Base-by-base conservation (phyloP, 345 rosid genomes). In the Pistacia vera region DNA sequence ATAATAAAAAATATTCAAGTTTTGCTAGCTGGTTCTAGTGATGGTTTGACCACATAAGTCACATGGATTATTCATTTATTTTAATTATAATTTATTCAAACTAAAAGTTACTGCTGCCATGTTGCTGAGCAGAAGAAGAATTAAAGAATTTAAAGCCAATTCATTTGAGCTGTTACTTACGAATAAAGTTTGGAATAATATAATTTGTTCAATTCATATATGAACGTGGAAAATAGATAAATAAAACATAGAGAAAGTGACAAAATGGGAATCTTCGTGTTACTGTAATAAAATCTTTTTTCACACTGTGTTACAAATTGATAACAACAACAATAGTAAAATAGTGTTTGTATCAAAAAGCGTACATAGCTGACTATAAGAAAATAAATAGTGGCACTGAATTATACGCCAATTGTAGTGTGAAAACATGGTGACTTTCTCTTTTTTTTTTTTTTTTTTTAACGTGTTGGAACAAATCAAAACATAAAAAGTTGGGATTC, bases 221-320 rank as follows among this genome's bases (percentile, higher is more conserved):
- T 10, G 48, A 62, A 48, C 36, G 68, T 51, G 76, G 68, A 22
- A 46, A 63, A 20, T 51, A 63, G 33, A 18, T 33, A 51, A 61
- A 17, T 46, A 28, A 72, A 75, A 73, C 75, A 63, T 8, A 41
- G 46, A 41, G 8, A 73, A 63, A 64, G 72, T 49, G 77, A 75
- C 80, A 57, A 75, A 48, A 28, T 67, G 68, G 57, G 79, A 75
- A 82, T 71, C 77, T 68, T 66, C 33, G 36, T 63, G 18, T 35
- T 76, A 14, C 4, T 28, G 72, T 8, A 67, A 48, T 0, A 1
- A 17, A 5, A 67, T 48, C 69, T 71, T 6, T 41, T 41, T 59
- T 49, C 77, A 48, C 13, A 8, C 3, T 68, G 72, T 46, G 6
- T 41, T 7, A 7, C 46, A 38, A 38, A 38, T 38, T 16, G 57